Evolutionary conservation across 2,329 filamentous ascomycete genomes (phyloP).

Genomic region (Cladophialophora chaetospira): DNA sequence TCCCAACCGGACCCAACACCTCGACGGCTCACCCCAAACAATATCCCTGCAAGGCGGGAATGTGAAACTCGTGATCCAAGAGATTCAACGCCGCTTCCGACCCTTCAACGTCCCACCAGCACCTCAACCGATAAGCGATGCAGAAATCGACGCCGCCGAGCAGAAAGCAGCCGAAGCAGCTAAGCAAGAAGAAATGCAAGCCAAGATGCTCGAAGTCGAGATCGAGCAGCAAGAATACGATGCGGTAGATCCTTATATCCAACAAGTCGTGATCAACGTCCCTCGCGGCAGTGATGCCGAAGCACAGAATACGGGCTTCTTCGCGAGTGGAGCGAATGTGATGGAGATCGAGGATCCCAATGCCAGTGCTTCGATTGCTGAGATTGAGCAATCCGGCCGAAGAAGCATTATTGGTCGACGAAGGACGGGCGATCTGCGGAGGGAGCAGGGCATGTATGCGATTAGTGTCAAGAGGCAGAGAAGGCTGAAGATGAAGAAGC

Average conservation of each 20-base stretch:
- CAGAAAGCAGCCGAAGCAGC: constrained; percentile 38
- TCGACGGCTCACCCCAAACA: constrained; percentile 53
- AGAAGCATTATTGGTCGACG: constrained; percentile 11
- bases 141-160: constrained; percentile 45
- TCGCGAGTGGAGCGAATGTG: constrained; percentile 40
- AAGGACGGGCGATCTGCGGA: constrained; percentile 41
- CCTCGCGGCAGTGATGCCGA: constrained; percentile 52
- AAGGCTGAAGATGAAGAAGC: constrained; percentile 99
- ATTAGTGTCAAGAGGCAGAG: constrained; percentile 91
- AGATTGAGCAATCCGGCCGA: constrained; percentile 12
- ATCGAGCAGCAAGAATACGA: constrained; percentile 25
- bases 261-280: constrained; percentile 53
- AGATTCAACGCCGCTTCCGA: constrained; percentile 69
- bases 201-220: constrained; percentile 30
- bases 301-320: constrained; percentile 54
- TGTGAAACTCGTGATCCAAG: constrained; percentile 67
- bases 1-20: constrained; percentile 41
- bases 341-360: constrained; percentile 21
- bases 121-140: constrained; percentile 62
- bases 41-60: constrained; percentile 44
- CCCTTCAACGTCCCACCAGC: constrained; percentile 85
- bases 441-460: constrained; percentile 64
- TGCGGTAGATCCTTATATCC: constrained; percentile 28
- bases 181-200: constrained; percentile 38
- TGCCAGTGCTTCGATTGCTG: background rate